phyloP scores from a whole-genome alignment of 129 eudicot species.

The Cynara cardunculus region DNA sequence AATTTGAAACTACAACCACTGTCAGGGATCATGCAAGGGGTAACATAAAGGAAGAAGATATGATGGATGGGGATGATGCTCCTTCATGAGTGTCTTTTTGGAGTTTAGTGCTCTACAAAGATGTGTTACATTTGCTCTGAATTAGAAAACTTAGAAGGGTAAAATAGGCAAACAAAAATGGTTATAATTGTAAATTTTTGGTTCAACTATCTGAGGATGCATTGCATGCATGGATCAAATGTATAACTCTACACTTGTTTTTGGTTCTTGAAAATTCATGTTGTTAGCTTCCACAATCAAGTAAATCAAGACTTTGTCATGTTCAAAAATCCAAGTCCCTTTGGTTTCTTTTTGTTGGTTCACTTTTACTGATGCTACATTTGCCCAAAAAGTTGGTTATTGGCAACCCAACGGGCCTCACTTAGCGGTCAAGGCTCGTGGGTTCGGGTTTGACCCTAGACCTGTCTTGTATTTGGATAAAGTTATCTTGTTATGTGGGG shows the following conservation, averaged over 20 bases:
- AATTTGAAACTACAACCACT: background rate
- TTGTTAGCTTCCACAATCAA: constrained; percentile 3
- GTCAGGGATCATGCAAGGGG: constrained; percentile 32
- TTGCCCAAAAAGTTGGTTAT: too few species aligned
- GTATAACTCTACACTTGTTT: constrained; percentile 10
- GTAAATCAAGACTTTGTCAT: background rate
- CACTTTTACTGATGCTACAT: background rate
- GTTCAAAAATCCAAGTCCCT: background rate
- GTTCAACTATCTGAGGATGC: constrained; percentile 8
- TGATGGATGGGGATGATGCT: constrained; percentile 29
- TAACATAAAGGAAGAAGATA: constrained; percentile 28
- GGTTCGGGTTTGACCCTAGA: too few species aligned
- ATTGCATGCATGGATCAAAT: constrained; percentile 18
- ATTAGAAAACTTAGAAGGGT: constrained; percentile 11
- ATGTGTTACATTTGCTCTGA: constrained; percentile 17
- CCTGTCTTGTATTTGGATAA: too few species aligned
- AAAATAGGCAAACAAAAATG: constrained; percentile 9
- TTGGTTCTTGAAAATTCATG: constrained; percentile 1
- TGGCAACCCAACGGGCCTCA: too few species aligned
- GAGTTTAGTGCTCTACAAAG: constrained; percentile 6
- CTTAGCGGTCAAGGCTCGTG: too few species aligned
- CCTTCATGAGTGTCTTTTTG: constrained; percentile 14
- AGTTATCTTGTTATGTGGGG: too few species aligned
- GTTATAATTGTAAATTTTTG: constrained; percentile 25
- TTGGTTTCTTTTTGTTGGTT: background rate